A percentile compares a stretch with the other conserved stretches of the same genome.
Evolutionary conservation across 192 early-diverging fungal species (phyloP).

Genomic region (Mortierella alpina): DNA sequence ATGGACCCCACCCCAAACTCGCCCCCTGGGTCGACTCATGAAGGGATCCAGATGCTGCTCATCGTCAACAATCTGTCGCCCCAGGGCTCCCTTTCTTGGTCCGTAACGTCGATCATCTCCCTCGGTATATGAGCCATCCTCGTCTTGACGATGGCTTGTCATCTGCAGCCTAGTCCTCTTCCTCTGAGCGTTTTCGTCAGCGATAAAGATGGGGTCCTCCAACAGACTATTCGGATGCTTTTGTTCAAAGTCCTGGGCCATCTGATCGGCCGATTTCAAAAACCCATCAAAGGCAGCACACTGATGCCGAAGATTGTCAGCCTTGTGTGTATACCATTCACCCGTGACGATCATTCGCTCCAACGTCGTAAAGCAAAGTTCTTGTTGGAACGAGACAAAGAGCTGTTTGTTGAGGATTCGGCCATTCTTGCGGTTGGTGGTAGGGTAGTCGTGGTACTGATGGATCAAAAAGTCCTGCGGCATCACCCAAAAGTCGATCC

Average conservation of each 20-base stretch:
- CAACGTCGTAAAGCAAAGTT: conserved; percentile 59
- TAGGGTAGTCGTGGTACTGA: conserved; percentile 69
- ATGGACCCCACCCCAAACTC: conserved; percentile 35
- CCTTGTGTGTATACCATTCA: conserved; percentile 59
- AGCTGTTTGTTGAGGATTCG: conserved; percentile 68
- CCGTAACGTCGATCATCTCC: background rate
- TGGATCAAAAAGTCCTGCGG: conserved; percentile 71
- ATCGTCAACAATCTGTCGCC: conserved; percentile 14
- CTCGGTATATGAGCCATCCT: background rate
- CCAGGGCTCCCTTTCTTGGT: background rate
- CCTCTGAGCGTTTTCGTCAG: conserved; percentile 1
- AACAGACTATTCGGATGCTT: conserved; percentile 28
- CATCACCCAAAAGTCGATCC: conserved; percentile 70
- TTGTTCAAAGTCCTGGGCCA: conserved; percentile 38
- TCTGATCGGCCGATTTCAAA: conserved; percentile 35
- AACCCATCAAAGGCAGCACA: conserved; percentile 47
- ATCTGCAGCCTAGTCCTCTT: background rate
- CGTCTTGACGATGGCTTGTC: background rate
- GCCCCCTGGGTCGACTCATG: conserved; percentile 32
- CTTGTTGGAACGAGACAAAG: conserved; percentile 67
- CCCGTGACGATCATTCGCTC: conserved; percentile 59
- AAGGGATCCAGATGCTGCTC: conserved; percentile 22
- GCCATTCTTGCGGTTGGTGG: conserved; percentile 58
- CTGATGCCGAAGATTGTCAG: conserved; percentile 59
- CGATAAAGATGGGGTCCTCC: conserved; percentile 31